Conservation (phyloP, 176 grass and related monocot genomes). For the Bromus sterilis region DNA sequence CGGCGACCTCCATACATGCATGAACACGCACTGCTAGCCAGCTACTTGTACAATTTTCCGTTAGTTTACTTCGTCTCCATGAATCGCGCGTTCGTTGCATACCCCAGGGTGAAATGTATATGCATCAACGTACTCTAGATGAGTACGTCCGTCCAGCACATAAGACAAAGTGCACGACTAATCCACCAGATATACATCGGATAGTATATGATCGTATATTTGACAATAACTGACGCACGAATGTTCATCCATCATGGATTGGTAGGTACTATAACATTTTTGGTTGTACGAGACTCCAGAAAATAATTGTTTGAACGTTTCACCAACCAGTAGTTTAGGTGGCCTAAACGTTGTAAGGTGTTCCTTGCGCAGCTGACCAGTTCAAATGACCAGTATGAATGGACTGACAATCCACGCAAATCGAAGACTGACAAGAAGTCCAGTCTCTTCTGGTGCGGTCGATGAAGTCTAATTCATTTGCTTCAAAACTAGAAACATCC, state of each 20-base stretch:
- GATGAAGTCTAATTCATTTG: background rate
- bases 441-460: background rate
- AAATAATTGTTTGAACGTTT: background rate
- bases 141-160: background rate
- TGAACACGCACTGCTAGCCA: background rate
- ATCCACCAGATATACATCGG: background rate
- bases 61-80: background rate
- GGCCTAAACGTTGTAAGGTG: background rate
- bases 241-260: background rate
- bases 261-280: background rate
- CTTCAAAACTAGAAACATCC: background rate
- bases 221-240: background rate
- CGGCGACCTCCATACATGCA: background rate
- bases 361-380: background rate
- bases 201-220: background rate
- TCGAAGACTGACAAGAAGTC: background rate
- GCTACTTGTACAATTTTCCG: background rate
- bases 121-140: background rate
- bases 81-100: background rate
- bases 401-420: too few relatives aligned
- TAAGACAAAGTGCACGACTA: background rate
- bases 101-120: background rate
- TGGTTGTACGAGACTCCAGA: background rate
- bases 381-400: too few relatives aligned
- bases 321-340: background rate